Evolutionary conservation across 2,329 filamentous ascomycete species (phyloP).

Genomic region (Verticillium isaacii): DNA sequence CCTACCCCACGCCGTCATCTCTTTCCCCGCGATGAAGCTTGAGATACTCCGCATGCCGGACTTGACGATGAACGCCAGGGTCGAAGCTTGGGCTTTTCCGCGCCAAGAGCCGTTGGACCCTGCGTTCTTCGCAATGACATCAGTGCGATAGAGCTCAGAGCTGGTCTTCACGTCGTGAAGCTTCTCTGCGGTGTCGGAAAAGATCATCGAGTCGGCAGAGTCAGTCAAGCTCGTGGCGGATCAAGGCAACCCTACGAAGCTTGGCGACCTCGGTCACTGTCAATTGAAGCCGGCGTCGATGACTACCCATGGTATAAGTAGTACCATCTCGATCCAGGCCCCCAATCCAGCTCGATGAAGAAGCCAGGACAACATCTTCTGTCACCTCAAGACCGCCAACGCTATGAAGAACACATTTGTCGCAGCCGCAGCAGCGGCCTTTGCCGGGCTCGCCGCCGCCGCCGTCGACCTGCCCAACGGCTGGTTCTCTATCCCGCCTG

Average conservation of each 20-base stretch:
- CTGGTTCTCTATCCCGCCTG: constrained; percentile 9
- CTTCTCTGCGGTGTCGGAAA: not conserved
- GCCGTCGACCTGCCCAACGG: constrained; percentile 9
- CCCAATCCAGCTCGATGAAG: not conserved
- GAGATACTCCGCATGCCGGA: not conserved
- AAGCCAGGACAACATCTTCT: not conserved
- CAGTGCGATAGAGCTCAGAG: not conserved
- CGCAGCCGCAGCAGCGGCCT: constrained; percentile 2
- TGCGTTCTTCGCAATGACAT: not conserved
- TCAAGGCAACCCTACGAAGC: not conserved
- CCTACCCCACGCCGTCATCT: not conserved
- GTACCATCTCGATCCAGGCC: not conserved
- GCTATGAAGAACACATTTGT: not conserved
- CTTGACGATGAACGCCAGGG: not conserved
- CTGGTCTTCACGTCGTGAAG: not conserved
- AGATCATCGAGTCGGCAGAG: not conserved
- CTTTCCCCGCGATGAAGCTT: not conserved
- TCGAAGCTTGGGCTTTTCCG: not conserved
- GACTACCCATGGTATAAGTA: not conserved
- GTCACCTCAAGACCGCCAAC: not conserved
- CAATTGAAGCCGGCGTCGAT: not conserved
- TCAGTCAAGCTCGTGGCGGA: not conserved
- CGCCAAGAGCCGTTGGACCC: not conserved
- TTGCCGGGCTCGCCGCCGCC: constrained; percentile 2
- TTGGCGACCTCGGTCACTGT: not conserved